phyloP scores from a whole-genome alignment of 148 eudicot genomes.

The Amaranthus palmeri region DNA sequence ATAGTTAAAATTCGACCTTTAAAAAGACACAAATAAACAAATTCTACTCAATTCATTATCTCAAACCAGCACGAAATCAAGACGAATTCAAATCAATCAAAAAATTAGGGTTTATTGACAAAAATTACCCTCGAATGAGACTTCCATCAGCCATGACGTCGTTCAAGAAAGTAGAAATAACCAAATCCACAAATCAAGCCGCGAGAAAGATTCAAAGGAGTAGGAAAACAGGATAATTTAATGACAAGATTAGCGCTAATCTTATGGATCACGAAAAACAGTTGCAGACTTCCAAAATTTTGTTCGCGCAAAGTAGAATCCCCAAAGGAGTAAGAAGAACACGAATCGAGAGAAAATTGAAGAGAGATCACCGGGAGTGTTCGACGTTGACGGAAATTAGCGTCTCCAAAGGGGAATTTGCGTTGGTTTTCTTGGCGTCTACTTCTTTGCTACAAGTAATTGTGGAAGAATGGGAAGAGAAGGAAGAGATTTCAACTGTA shows the following conservation, averaged over 20 bases:
- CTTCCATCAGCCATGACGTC: conserved; percentile 22
- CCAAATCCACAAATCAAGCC: not conserved
- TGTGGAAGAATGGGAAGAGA: not conserved
- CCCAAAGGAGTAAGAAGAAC: not conserved
- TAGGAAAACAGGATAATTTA: not conserved
- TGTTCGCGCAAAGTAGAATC: not conserved
- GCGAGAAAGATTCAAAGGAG: not conserved
- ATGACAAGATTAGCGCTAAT: conserved; percentile 7
- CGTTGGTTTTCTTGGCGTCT: conserved; percentile 11
- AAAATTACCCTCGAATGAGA: conserved; percentile 12
- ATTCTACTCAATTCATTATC: not conserved
- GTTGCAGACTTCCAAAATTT: not conserved
- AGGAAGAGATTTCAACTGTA: conserved; percentile 8
- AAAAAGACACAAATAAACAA: not conserved
- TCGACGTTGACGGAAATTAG: conserved; percentile 11
- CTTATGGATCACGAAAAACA: conserved; percentile 9
- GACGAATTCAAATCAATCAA: conserved; percentile 4
- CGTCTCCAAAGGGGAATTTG: not conserved
- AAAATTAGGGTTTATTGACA: conserved; percentile 18
- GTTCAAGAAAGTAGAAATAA: conserved; percentile 9
- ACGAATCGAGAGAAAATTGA: not conserved
- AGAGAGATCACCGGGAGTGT: not conserved
- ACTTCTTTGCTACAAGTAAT: conserved; percentile 12
- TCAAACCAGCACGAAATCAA: not conserved
- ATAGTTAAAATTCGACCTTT: no score